Evolutionary conservation across 371 early-diverging fungal genomes (phyloP), one percentile per base, ranked within the genome.

Genomic region (Phascolomyces articulosus): DNA sequence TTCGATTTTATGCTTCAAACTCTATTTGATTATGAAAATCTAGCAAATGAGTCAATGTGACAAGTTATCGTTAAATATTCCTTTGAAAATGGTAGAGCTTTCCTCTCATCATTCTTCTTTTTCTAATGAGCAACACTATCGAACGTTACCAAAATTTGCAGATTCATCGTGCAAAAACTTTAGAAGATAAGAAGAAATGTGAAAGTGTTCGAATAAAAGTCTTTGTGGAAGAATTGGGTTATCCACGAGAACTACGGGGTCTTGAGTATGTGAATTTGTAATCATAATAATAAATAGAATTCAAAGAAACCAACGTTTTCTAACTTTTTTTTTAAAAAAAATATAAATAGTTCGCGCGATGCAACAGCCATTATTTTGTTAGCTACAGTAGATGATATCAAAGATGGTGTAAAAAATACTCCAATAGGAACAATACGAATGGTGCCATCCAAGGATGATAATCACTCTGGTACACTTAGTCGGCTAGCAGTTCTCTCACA

Each of bases 181-280:
- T 67, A 18, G 63, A 69, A 18, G 70, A 69, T 15, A 56, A 63
- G 16, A 34, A 69, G 26, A 58, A 71, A 44, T 66, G 73, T 23
- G 49, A 64, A 27, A 58, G 69, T 54, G 69, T 82, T n/a, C 75
- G 82, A 18, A 23, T 67, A 54, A 56, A 55, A 21, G 77, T 82
- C 0, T 82, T 82, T 61, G 64, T 73, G 3, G 55, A 75, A 21
- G 82, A 82, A 48, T 77, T 78, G 62, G 72, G 72, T 2, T 75
- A 78, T 28, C 59, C 72, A 6, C 26, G 61, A n/a, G 57, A 65
- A 9, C 62, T 64, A 18, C 77, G 78, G 63, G 49, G 55, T 6
- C 75, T 79, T 29, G 73, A 73, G 83, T 83, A 74, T 56, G 47
- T 20, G 1, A n/a, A 16, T 1, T 47, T 47, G 8, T 47, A n/a